phyloP scores from a whole-genome alignment of 2,329 filamentous ascomycete genomes.

The Blastomyces percursus region DNA sequence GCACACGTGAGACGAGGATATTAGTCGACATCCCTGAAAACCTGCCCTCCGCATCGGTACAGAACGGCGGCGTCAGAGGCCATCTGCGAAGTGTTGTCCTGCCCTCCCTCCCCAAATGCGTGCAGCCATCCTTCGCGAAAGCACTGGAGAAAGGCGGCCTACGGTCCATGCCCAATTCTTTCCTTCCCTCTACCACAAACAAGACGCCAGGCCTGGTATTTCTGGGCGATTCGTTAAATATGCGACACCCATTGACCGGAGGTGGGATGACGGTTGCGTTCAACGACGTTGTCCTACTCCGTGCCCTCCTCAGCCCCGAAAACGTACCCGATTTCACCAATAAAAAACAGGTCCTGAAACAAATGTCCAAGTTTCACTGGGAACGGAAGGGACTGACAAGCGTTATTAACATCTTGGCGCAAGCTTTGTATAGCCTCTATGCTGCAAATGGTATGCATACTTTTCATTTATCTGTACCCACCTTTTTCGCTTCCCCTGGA shows the following conservation, averaged over 20 bases:
- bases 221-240: conserved; percentile 92
- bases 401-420: conserved; percentile 96
- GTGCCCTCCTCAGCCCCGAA: conserved; percentile 59
- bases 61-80: conserved; percentile 70
- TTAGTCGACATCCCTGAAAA: conserved; percentile 78
- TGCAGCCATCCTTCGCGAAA: conserved; percentile 61
- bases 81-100: conserved; percentile 73
- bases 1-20: conserved; percentile 81
- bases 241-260: conserved; percentile 96
- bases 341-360: conserved; percentile 51
- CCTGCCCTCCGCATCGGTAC: conserved; percentile 59
- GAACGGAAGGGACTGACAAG: conserved; percentile 66
- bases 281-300: conserved; percentile 74
- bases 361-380: conserved; percentile 75
- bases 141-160: conserved; percentile 71
- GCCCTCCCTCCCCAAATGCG: conserved; percentile 59
- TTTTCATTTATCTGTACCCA: not conserved
- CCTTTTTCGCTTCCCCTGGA: not conserved
- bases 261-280: conserved; percentile 98
- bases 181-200: conserved; percentile 69
- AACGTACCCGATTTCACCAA: conserved; percentile 60
- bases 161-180: conserved; percentile 92
- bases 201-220: conserved; percentile 62
- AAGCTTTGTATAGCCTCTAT: conserved; percentile 85
- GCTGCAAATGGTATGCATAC: conserved; percentile 55